phyloP scores from a whole-genome alignment of 2,329 filamentous ascomycete species.

The Colletotrichum costaricense region DNA sequence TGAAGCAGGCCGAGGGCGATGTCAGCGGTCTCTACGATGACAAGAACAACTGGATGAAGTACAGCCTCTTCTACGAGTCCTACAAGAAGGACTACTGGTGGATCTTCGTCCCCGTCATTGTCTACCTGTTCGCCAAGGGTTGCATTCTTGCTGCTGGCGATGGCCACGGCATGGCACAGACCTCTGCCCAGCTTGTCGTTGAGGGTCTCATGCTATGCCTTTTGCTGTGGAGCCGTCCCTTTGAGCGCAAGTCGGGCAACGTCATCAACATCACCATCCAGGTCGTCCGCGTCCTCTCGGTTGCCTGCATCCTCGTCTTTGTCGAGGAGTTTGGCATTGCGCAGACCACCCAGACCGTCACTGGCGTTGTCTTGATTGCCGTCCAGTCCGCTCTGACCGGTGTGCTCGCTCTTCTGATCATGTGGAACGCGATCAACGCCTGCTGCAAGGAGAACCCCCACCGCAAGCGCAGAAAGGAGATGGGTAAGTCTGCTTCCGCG shows the following conservation, averaged over 20 bases:
- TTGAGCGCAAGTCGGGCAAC: conserved; percentile 86
- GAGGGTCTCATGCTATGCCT: conserved; percentile 83
- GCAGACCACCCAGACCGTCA: conserved; percentile 93
- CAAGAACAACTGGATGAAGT: conserved; percentile 91
- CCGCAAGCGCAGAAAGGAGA: conserved; percentile 86
- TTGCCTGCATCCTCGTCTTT: conserved; percentile 90
- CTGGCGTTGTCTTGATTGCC: conserved; percentile 92
- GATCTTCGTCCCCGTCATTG: conserved; percentile 89
- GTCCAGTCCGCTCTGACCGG: conserved; percentile 88
- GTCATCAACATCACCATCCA: conserved; percentile 95
- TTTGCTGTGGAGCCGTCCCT: conserved; percentile 87
- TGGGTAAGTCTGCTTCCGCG: conserved; percentile 71
- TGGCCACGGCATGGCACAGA: conserved; percentile 86
- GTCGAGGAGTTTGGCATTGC: conserved; percentile 91
- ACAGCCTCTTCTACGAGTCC: conserved; percentile 96
- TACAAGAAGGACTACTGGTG: conserved; percentile 98
- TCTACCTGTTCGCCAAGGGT: conserved; percentile 93
- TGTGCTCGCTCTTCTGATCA: conserved; percentile 86
- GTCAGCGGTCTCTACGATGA: conserved; percentile 82
- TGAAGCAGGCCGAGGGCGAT: conserved; percentile 82
- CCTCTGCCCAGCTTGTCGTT: conserved; percentile 81
- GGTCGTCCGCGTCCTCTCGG: conserved; percentile 87
- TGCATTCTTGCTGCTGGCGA: conserved; percentile 86
- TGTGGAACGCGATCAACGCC: conserved; percentile 86
- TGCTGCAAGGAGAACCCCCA: conserved; percentile 92